Evolutionary conservation across 495 filamentous ascomycete genomes (phyloP), one percentile per base, ranked within the genome.

Genomic region (Penicillium egyptiacum): DNA sequence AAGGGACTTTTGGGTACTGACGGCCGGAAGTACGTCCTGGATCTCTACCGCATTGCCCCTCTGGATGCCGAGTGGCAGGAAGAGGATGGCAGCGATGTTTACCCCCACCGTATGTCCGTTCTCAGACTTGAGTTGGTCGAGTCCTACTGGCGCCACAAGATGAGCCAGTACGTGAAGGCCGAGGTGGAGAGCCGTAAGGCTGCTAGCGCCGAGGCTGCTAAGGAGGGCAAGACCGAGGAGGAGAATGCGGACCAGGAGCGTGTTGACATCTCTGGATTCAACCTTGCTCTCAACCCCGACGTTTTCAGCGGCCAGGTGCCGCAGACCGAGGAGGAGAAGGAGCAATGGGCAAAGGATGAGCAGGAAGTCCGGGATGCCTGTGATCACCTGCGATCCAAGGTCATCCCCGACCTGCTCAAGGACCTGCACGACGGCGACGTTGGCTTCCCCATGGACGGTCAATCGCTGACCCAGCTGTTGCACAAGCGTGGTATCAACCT

Each of bases 401-500:
- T 89, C 46, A 87, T 99, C 55, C 91, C 91, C 23, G 79, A 82
- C 37, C 69, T 91, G 44, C 78, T 96, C 50, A 82, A 86, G 62
- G 92, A 98, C 60, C 84, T 98, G 44, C 87, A 88, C 67, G 89
- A 96, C 63, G 90, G 91, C 10, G 95, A 99, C 59, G 86, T 96
- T 47, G 91, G 92, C 58, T 97, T 96, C 79, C 95, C 95, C 37
- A 96, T 98, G 91, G 95, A 99, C 66, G 95, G 95, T 40, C 84
- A 89, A 62, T 96, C 92, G 23, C 79, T 99, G 55, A 90, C 86
- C 58, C 83, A 86, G 60, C 83, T 96, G 41, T 83, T 99, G 77
- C 95, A 99, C 76, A 96, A 96, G 75, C 91, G 95, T 33, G 95
- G 95, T 71, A 89, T 99, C 76, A 99, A 98, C 78, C 82, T 96